phyloP scores from a whole-genome alignment of 768 basidiomycete genomes.

The Clitopilus hobsonii region DNA sequence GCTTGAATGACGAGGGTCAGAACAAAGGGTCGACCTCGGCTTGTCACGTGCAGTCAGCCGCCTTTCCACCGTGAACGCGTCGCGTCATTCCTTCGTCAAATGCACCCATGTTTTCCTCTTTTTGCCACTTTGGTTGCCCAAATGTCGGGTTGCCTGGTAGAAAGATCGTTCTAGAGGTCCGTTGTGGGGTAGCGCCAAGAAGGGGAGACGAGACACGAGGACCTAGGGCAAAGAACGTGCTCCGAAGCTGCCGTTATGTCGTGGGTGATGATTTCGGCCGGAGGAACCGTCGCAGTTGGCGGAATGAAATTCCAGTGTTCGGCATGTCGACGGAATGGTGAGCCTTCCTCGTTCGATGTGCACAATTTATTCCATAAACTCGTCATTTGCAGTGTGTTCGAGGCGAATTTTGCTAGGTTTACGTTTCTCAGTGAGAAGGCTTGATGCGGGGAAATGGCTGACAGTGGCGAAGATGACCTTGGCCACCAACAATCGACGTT shows the following conservation, averaged over 20 bases:
- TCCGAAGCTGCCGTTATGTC: neutral
- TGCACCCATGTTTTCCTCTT: neutral
- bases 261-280: neutral
- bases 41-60: neutral
- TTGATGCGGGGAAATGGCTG: no score
- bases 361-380: neutral
- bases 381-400: no score
- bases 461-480: no score
- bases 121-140: neutral
- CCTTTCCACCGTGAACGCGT: no score
- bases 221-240: neutral
- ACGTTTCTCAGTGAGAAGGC: no score
- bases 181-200: neutral
- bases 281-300: neutral
- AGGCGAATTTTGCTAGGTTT: no score
- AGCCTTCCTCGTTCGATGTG: neutral
- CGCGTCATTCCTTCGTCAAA: neutral
- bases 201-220: neutral
- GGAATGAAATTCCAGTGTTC: neutral
- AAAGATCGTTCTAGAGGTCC: neutral
- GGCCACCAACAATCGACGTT: no score
- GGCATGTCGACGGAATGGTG: neutral
- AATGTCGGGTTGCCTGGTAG: neutral
- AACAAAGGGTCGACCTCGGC: neutral
- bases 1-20: neutral